Percentiles rank a stretch among this genome's conserved stretches.
Conservation (phyloP, 768 basidiomycete species). For the Suillus americanus region DNA sequence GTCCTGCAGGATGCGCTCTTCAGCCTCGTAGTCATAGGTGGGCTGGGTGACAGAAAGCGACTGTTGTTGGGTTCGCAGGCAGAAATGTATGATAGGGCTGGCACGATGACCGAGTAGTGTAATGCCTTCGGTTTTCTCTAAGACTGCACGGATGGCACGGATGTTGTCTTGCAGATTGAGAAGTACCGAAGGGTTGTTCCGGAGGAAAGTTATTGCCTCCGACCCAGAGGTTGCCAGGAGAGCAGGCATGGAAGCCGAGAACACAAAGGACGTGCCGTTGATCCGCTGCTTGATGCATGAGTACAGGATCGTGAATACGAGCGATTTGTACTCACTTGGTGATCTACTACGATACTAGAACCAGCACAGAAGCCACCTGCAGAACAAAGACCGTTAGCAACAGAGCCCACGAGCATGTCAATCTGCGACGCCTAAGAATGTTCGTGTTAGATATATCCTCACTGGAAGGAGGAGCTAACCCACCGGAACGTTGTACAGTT, state of each 20-base stretch:
- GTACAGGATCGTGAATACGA: not conserved
- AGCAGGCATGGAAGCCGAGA: conserved; percentile 92
- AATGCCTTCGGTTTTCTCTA: conserved; percentile 82
- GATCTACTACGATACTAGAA: conserved; percentile 74
- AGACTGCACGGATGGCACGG: conserved; percentile 69
- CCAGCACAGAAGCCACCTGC: conserved; percentile 97
- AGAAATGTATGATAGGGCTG: conserved; percentile 87
- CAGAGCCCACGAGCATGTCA: conserved; percentile 93
- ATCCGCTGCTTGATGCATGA: conserved; percentile 59
- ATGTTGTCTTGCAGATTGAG: conserved; percentile 79
- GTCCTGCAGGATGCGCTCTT: conserved; percentile 86
- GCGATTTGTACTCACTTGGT: conserved; percentile 58
- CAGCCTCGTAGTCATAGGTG: conserved; percentile 52
- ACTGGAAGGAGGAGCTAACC: conserved; percentile 24
- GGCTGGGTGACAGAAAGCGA: conserved; percentile 22
- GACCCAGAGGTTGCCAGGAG: conserved; percentile 87
- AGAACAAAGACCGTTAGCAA: conserved; percentile 80
- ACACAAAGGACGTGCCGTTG: conserved; percentile 94
- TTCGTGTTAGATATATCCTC: conserved; percentile 1
- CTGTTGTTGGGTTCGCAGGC: conserved; percentile 43
- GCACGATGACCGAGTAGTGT: conserved; percentile 82
- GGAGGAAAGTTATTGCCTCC: conserved; percentile 79
- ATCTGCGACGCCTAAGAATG: conserved; percentile 73
- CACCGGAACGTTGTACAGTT: conserved; percentile 91
- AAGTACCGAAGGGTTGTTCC: conserved; percentile 73